These are phyloP conservation scores for Zygosaccharomyces pseudorouxii DNA, from an alignment of 805 yeast species.

Conservation along the genomic window DNA sequence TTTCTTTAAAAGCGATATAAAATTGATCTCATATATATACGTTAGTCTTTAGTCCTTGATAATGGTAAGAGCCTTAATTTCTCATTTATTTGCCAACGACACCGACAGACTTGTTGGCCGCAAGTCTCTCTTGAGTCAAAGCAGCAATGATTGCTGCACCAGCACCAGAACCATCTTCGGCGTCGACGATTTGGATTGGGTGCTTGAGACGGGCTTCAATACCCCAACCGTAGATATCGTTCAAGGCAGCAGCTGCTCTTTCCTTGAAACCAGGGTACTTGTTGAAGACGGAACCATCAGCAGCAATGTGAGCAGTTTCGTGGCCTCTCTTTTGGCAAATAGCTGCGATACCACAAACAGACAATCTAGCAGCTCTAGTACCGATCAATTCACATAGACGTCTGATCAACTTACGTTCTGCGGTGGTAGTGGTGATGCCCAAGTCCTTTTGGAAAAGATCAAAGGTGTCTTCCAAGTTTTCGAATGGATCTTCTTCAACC, in stretches of 20 bases:
- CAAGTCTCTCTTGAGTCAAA: slow-evolving; percentile 74
- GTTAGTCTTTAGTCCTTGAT: slow-evolving; percentile 3
- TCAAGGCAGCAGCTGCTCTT: slow-evolving; percentile 82
- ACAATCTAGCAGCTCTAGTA: slow-evolving; percentile 85
- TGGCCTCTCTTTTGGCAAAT: slow-evolving; percentile 81
- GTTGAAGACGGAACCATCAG: slow-evolving; percentile 95
- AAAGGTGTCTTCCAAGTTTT: slow-evolving; percentile 71
- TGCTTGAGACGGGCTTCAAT: slow-evolving; percentile 44
- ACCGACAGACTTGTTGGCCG: slow-evolving; percentile 67
- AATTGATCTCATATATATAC: slow-evolving; percentile 4
- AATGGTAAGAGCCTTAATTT: not conserved
- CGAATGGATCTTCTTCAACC: slow-evolving; percentile 86
- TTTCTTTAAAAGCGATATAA: not conserved
- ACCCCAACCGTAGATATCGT: slow-evolving; percentile 83
- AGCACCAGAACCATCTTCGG: slow-evolving; percentile 98
- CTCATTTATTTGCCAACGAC: slow-evolving; percentile 22
- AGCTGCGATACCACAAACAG: slow-evolving; percentile 94
- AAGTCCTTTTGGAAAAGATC: slow-evolving; percentile 57
- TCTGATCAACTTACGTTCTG: slow-evolving; percentile 80
- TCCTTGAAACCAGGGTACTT: slow-evolving; percentile 88
- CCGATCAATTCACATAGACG: slow-evolving; percentile 83
- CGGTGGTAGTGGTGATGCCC: slow-evolving; percentile 58
- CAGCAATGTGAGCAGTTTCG: slow-evolving; percentile 81
- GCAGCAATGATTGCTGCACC: slow-evolving; percentile 99
- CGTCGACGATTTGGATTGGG: slow-evolving; percentile 82